Evolutionary conservation across 257 asterid species (phyloP).

Genomic region (Eucommia ulmoides): DNA sequence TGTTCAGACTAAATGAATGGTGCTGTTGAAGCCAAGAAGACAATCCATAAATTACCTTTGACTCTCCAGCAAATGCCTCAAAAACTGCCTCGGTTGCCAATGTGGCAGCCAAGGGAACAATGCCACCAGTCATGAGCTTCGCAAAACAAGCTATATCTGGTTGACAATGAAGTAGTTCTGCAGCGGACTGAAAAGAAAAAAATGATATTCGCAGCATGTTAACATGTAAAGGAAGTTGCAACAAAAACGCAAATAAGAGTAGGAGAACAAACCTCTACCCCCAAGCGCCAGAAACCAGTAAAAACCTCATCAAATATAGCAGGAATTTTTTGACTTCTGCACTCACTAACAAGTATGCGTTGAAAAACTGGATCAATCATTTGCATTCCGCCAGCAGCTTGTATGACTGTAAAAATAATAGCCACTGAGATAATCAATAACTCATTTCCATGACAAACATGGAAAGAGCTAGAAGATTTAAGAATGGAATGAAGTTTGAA

Average conservation of each 20-base stretch:
- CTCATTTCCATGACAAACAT: conserved; percentile 1
- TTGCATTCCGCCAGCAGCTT: conserved; percentile 94
- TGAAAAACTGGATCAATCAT: conserved; percentile 95
- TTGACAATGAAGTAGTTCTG: conserved; percentile 67
- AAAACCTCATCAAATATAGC: conserved; percentile 94
- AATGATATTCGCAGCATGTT: too few species aligned
- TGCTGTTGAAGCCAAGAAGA: conserved; percentile 3
- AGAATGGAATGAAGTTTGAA: too few species aligned
- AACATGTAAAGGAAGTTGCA: too few species aligned
- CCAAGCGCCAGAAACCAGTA: conserved; percentile 99
- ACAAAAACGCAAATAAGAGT: too few species aligned
- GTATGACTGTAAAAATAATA: conserved; percentile 53
- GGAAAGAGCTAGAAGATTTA: too few species aligned
- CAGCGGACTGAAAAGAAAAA: conserved; percentile 58
- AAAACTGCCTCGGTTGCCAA: conserved; percentile 74
- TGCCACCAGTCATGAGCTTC: conserved; percentile 96
- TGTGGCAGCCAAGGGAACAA: conserved; percentile 86
- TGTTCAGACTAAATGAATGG: background rate
- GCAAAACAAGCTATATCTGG: conserved; percentile 96
- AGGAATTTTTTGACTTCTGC: conserved; percentile 61
- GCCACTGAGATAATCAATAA: conserved; percentile 5
- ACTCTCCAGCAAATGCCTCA: conserved; percentile 76
- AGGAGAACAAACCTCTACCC: conserved; percentile 58
- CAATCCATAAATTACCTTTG: conserved; percentile 44
- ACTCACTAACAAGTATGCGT: conserved; percentile 75